Percentiles rank a stretch among this genome's conserved stretches.
Conservation (phyloP, 257 asterid genomes). For the Nicotiana paniculata region DNA sequence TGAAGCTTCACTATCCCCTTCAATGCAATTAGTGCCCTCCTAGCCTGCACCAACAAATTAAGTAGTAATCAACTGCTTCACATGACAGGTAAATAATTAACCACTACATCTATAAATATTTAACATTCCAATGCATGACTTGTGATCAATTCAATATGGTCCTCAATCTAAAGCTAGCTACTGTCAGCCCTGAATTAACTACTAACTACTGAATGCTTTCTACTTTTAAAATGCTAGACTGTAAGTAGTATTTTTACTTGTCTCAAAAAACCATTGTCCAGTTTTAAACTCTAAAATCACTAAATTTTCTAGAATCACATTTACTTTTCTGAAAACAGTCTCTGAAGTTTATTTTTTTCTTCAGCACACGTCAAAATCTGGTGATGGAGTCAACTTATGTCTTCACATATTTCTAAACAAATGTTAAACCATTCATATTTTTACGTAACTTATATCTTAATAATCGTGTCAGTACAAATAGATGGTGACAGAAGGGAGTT, state of each 20-base stretch:
- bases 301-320: neutral
- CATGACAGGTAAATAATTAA: neutral
- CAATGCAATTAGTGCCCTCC: conserved; percentile 81
- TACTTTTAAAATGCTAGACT: neutral
- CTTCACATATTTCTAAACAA: neutral
- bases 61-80: neutral
- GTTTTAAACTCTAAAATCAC: neutral
- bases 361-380: neutral
- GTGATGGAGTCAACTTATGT: neutral
- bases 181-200: neutral
- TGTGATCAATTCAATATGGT: conserved; percentile 2
- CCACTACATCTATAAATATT: neutral
- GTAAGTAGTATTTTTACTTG: neutral
- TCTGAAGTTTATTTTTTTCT: neutral
- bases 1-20: conserved; percentile 90
- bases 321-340: neutral
- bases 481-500: neutral
- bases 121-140: conserved; percentile 1
- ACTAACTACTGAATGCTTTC: neutral
- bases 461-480: neutral
- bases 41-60: conserved; percentile 41
- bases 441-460: neutral
- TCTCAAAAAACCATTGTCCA: neutral
- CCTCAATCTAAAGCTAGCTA: conserved; percentile 11
- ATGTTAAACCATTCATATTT: neutral